These are phyloP conservation scores for Passiflora organensis DNA, from an alignment of 345 rosid genomes.

Conservation along the genomic window DNA sequence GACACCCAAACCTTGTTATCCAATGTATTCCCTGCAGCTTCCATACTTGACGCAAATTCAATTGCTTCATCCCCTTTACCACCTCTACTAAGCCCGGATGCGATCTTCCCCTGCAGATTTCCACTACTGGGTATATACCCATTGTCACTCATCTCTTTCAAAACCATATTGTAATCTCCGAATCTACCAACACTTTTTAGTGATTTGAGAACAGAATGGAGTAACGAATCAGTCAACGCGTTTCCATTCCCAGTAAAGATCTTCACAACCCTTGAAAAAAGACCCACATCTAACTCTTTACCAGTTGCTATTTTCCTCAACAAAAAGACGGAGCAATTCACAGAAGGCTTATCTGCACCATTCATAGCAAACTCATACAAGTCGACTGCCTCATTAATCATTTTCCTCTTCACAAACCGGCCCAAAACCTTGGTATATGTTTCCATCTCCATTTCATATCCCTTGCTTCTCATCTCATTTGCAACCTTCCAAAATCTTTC, in stretches of 20 bases:
- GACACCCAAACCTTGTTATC: slow-evolving; percentile 58
- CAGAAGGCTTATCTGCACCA: slow-evolving; percentile 54
- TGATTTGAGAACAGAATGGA: slow-evolving; percentile 64
- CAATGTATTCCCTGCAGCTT: slow-evolving; percentile 42
- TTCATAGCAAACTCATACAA: slow-evolving; percentile 71
- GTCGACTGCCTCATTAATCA: slow-evolving; percentile 68
- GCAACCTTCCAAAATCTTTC: slow-evolving; percentile 77
- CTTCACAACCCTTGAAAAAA: slow-evolving; percentile 61
- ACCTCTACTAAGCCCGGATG: slow-evolving; percentile 45
- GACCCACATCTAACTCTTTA: slow-evolving; percentile 53
- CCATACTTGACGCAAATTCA: slow-evolving; percentile 45
- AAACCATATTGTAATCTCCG: slow-evolving; percentile 47
- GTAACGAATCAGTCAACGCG: slow-evolving; percentile 49
- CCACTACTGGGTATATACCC: slow-evolving; percentile 43
- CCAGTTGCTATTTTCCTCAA: slow-evolving; percentile 59
- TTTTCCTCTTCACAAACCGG: slow-evolving; percentile 55
- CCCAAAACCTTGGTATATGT: slow-evolving; percentile 48
- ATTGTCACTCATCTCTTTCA: slow-evolving; percentile 57
- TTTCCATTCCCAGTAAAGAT: slow-evolving; percentile 47
- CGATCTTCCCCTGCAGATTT: slow-evolving; percentile 51
- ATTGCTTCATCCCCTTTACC: slow-evolving; percentile 47
- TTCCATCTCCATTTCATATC: slow-evolving; percentile 60
- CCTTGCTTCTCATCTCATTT: slow-evolving; percentile 57
- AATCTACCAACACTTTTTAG: slow-evolving; percentile 57
- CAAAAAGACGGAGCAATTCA: slow-evolving; percentile 42